Evolutionary conservation across 139 green algal genomes (phyloP).

Genomic region (Chlamydomonas urium): DNA sequence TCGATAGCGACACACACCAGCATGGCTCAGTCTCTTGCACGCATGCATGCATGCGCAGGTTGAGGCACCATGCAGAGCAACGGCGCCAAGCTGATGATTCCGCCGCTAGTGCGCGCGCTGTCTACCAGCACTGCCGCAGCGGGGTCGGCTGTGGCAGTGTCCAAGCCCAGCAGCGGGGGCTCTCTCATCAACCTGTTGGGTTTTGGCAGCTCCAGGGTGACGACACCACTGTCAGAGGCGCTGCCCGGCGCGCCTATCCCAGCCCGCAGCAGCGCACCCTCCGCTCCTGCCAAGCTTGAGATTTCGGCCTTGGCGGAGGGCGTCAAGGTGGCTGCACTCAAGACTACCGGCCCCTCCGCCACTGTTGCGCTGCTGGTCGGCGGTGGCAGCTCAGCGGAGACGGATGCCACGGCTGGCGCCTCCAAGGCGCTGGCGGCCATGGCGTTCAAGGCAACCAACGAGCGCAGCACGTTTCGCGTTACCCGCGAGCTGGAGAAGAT

Average conservation of each 20-base stretch:
- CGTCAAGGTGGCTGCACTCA: slow-evolving; percentile 30
- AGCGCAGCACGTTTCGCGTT: slow-evolving; percentile 50
- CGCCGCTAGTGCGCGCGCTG: not conserved
- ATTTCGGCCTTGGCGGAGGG: slow-evolving; percentile 10
- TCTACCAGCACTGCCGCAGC: not conserved
- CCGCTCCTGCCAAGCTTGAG: slow-evolving; percentile 12
- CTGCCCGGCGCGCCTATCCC: slow-evolving; percentile 4
- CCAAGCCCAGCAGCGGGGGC: not conserved
- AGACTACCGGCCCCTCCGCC: slow-evolving; percentile 29
- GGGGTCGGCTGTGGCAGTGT: not conserved
- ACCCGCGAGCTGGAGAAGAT: slow-evolving; percentile 65
- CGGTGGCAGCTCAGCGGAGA: slow-evolving; percentile 42
- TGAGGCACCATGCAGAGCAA: too few species aligned
- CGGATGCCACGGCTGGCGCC: slow-evolving; percentile 29
- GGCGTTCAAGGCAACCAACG: slow-evolving; percentile 53
- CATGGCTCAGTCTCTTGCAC: too few species aligned
- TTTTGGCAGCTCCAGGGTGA: slow-evolving; percentile 4
- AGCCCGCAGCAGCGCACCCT: not conserved
- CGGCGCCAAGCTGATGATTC: slow-evolving; percentile 2
- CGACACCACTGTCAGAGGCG: not conserved
- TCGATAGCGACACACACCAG: too few species aligned
- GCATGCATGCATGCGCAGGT: not conserved
- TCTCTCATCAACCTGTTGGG: not conserved
- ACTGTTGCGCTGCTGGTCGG: slow-evolving; percentile 34
- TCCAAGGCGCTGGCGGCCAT: slow-evolving; percentile 51